A percentile compares a stretch with the other conserved stretches of the same genome.
These are phyloP conservation scores for Candida methanosorbosa DNA, from an alignment of 805 yeast species.

Conservation along the genomic window DNA sequence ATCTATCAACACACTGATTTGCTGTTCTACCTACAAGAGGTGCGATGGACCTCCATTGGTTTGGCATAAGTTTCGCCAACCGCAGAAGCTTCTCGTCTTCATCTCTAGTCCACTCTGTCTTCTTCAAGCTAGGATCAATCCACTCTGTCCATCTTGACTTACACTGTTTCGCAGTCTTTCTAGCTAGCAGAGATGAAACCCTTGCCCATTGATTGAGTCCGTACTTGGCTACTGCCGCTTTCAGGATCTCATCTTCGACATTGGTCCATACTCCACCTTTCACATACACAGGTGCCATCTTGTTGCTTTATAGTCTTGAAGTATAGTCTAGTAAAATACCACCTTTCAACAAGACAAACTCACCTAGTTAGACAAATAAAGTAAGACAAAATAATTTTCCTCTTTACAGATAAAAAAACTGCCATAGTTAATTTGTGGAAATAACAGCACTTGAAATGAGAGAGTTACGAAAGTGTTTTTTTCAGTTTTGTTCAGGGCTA, in stretches of 20 bases:
- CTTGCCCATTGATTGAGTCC: slow-evolving; percentile 95
- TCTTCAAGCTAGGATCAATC: slow-evolving; percentile 65
- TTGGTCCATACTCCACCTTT: slow-evolving; percentile 92
- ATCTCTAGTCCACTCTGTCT: slow-evolving; percentile 57
- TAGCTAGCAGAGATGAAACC: slow-evolving; percentile 75
- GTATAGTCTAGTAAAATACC: no score
- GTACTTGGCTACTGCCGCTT: slow-evolving; percentile 87
- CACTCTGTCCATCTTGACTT: slow-evolving; percentile 90
- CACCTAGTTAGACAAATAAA: no score
- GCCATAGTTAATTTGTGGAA: no score
- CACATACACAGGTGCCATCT: slow-evolving; percentile 57
- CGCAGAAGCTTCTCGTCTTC: slow-evolving; percentile 70
- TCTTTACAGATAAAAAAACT: no score
- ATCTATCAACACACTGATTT: slow-evolving; percentile 77
- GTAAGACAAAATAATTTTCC: no score
- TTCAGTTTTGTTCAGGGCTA: no score
- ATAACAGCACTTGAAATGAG: no score
- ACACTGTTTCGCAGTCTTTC: slow-evolving; percentile 86
- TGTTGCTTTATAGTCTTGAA: background rate
- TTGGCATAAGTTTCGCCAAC: slow-evolving; percentile 66
- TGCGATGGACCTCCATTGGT: slow-evolving; percentile 93
- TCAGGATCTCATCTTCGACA: slow-evolving; percentile 73
- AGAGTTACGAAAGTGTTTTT: no score
- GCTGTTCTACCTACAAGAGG: slow-evolving; percentile 77
- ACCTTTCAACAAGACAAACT: no score